Evolutionary conservation across 345 rosid genomes (phyloP).

Genomic region (Syzygium grande): DNA sequence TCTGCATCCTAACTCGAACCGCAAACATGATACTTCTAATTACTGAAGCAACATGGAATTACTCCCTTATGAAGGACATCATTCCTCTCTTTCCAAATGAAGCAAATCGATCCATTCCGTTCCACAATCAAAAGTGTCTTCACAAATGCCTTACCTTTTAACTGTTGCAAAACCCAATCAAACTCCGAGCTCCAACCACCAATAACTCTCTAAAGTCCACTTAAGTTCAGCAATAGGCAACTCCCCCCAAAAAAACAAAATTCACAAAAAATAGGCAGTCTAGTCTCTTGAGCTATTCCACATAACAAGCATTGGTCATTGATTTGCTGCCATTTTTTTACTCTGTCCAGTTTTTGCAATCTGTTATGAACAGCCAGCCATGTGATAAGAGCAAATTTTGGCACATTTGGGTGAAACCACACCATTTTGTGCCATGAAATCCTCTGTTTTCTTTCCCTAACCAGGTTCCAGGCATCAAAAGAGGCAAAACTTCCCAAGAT

Average conservation of each 20-base stretch:
- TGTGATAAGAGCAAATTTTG: background rate
- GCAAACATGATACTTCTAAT: background rate
- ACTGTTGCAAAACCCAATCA: no score
- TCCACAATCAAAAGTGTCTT: no score
- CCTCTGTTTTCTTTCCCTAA: background rate
- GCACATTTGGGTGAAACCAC: background rate
- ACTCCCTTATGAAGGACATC: background rate
- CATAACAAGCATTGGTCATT: background rate
- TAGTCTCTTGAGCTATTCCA: background rate
- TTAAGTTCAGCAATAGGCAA: no score
- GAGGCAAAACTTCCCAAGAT: background rate
- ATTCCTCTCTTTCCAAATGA: background rate
- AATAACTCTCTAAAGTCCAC: no score
- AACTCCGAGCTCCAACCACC: no score
- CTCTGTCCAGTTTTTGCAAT: background rate
- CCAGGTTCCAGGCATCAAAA: background rate
- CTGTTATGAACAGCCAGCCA: background rate
- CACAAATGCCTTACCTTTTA: no score
- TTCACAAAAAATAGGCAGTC: background rate
- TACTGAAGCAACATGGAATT: background rate
- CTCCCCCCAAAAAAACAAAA: no score
- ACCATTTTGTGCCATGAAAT: background rate
- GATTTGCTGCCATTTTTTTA: background rate
- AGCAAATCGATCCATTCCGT: background rate
- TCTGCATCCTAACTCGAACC: background rate